Percentiles rank a stretch among this genome's conserved stretches.
Conservation (phyloP, 352 stramenopile species). For the Globisporangium paroecandrum region DNA sequence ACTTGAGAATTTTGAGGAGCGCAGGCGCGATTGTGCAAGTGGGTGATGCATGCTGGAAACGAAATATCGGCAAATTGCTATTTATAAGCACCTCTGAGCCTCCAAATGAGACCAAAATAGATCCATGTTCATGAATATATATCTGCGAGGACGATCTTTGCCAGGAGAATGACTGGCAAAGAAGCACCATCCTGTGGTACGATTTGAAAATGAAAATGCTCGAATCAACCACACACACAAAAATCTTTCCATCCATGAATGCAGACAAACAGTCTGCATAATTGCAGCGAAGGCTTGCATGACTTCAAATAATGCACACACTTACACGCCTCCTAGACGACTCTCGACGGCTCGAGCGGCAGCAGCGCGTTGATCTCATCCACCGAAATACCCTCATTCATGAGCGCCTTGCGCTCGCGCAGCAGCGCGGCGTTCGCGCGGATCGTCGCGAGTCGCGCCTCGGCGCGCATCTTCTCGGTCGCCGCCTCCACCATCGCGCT, state of each 20-base stretch:
- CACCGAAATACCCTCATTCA: constrained; percentile 18
- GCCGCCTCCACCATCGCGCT: constrained; percentile 16
- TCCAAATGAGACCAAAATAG: neutral
- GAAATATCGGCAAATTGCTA: neutral
- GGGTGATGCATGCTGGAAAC: neutral
- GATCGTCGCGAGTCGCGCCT: constrained; percentile 19
- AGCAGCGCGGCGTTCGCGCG: constrained; percentile 17
- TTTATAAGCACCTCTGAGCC: neutral
- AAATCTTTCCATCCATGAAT: neutral
- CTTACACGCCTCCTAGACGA: neutral
- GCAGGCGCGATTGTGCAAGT: neutral
- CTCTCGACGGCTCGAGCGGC: constrained; percentile 9
- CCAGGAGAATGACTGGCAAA: neutral
- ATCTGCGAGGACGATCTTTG: neutral
- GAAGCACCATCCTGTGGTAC: no score
- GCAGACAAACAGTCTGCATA: neutral
- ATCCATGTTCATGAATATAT: no score
- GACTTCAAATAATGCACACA: no score
- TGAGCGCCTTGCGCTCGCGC: constrained; percentile 20
- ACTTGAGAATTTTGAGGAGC: neutral
- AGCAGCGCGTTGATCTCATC: constrained; percentile 21
- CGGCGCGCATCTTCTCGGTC: constrained; percentile 16
- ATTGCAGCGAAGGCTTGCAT: no score
- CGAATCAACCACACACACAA: neutral
- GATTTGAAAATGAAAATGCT: no score